Conservation (phyloP, 2,329 filamentous ascomycete genomes). For the Diaporthe amygdali region DNA sequence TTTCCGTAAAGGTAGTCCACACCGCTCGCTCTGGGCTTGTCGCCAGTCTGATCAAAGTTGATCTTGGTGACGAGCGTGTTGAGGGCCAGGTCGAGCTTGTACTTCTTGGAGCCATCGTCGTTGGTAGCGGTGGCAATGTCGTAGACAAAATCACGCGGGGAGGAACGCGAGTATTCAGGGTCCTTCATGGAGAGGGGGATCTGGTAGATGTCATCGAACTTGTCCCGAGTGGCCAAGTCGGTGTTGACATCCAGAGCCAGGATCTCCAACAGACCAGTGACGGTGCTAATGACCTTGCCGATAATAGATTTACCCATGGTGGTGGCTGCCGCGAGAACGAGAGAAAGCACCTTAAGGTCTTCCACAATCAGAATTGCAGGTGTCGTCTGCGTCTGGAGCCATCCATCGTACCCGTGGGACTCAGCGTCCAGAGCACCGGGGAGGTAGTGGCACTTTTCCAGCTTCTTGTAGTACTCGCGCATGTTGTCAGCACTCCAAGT, state of each 20-base stretch:
- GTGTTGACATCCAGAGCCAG: conserved; percentile 57
- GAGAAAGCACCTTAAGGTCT: conserved; percentile 57
- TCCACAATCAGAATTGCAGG: conserved; percentile 54
- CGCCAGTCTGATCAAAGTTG: conserved; percentile 25
- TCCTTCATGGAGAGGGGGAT: conserved; percentile 59
- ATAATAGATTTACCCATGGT: conserved; percentile 48
- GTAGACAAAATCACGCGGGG: conserved; percentile 61
- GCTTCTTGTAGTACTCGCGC: conserved; percentile 57
- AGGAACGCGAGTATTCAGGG: conserved; percentile 49
- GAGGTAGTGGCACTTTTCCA: conserved; percentile 62
- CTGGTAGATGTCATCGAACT: conserved; percentile 56
- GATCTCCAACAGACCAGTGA: conserved; percentile 36
- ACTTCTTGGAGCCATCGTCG: conserved; percentile 30
- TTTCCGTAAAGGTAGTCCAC: conserved; percentile 29
- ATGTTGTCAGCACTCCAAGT: conserved; percentile 59
- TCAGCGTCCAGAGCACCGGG: conserved; percentile 32
- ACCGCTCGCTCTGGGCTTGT: conserved; percentile 26
- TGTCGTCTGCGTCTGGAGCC: conserved; percentile 56
- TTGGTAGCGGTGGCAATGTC: conserved; percentile 45
- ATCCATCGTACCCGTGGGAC: conserved; percentile 64
- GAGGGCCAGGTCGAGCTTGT: conserved; percentile 47
- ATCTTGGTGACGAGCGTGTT: conserved; percentile 32
- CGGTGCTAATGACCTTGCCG: conserved; percentile 42
- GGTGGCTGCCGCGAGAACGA: conserved; percentile 55
- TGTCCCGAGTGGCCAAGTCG: conserved; percentile 45